These are phyloP conservation scores for Cyberlindnera bimundalis DNA, from an alignment of 805 yeast species.

Conservation along the genomic window DNA sequence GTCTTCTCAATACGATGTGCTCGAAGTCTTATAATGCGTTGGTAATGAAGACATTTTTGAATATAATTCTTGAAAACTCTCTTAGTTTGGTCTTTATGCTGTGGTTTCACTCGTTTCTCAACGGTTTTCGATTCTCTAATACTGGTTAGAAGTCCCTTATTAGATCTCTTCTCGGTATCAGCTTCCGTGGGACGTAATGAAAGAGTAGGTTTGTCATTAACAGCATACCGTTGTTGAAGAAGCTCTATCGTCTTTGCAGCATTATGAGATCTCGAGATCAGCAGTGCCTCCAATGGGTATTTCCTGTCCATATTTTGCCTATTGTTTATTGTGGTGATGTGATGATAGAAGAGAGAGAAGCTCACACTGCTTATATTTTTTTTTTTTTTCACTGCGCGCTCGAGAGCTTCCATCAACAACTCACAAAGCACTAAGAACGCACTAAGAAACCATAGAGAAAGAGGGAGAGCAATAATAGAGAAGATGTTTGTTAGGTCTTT, in stretches of 20 bases:
- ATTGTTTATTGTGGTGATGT: background rate
- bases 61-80: conserved; percentile 28
- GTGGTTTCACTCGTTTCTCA: conserved; percentile 14
- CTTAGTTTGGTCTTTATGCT: conserved; percentile 30
- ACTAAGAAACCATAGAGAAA: background rate
- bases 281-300: conserved; percentile 22
- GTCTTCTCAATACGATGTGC: conserved; percentile 11
- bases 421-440: background rate
- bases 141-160: conserved; percentile 18
- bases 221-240: conserved; percentile 32
- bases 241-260: conserved; percentile 30
- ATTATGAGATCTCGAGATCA: conserved; percentile 21
- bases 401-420: background rate
- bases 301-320: conserved; percentile 21
- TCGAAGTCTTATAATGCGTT: conserved; percentile 28
- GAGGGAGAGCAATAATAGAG: background rate
- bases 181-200: conserved; percentile 30
- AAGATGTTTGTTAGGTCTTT: background rate
- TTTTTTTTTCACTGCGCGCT: conserved; percentile 1
- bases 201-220: conserved; percentile 30
- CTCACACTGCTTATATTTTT: too few species aligned
- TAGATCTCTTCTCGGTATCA: conserved; percentile 22
- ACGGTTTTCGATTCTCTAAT: conserved; percentile 14
- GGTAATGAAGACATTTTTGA: conserved; percentile 22
- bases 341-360: too few species aligned